These are phyloP conservation scores for Phoenix roebelenii DNA, from an alignment of 176 grass and related monocot genomes.

Conservation along the genomic window DNA sequence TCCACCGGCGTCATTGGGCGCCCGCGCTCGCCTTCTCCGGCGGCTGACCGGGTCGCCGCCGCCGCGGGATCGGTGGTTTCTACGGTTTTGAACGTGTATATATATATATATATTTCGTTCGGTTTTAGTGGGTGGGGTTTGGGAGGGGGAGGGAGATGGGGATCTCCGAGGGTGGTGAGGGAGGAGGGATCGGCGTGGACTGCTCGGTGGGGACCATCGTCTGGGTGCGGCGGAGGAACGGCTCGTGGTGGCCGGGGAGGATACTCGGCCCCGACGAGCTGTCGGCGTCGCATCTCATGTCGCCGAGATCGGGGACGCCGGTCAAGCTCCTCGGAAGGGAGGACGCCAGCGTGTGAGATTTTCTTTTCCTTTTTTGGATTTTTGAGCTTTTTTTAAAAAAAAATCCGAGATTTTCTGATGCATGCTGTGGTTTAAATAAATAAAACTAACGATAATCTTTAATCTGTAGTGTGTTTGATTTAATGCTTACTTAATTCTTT, in stretches of 20 bases:
- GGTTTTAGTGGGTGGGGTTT: not conserved
- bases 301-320: slow-evolving; percentile 89
- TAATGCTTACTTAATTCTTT: no score
- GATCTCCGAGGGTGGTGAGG: slow-evolving; percentile 46
- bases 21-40: no score
- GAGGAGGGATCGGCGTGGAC: slow-evolving; percentile 42
- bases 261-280: slow-evolving; percentile 81
- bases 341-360: slow-evolving; percentile 94
- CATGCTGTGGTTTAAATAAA: not conserved
- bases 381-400: not conserved
- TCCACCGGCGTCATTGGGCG: not conserved
- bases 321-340: slow-evolving; percentile 97
- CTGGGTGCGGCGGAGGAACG: slow-evolving; percentile 95
- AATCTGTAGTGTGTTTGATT: no score
- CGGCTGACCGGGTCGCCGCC: not conserved
- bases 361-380: slow-evolving; percentile 5
- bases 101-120: no score
- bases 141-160: slow-evolving; percentile 29
- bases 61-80: not conserved
- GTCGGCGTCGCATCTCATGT: slow-evolving; percentile 89
- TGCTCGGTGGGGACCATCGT: slow-evolving; percentile 89
- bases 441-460: no score
- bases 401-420: not conserved
- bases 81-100: no score
- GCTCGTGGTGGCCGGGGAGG: slow-evolving; percentile 96